phyloP scores from a whole-genome alignment of 2,329 filamentous ascomycete species.

The Fusarium sp. region DNA sequence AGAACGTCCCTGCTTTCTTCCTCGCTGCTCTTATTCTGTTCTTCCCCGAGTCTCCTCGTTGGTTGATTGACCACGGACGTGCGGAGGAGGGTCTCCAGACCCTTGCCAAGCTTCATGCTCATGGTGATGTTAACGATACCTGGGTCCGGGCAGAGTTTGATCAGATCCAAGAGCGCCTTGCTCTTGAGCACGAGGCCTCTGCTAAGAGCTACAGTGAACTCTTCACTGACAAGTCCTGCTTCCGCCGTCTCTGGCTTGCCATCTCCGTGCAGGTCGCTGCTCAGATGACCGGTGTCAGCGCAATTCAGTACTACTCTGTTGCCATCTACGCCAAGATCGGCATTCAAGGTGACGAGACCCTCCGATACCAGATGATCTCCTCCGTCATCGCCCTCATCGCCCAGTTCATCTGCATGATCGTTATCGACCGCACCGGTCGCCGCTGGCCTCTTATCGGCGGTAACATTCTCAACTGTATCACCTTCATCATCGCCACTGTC shows the following conservation, averaged over 20 bases:
- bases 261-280: slow-evolving; percentile 75
- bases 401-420: slow-evolving; percentile 67
- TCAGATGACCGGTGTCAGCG: slow-evolving; percentile 81
- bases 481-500: slow-evolving; percentile 53
- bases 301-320: slow-evolving; percentile 80
- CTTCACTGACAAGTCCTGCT: slow-evolving; percentile 56
- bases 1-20: slow-evolving; percentile 76
- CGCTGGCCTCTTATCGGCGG: slow-evolving; percentile 78
- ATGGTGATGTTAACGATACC: slow-evolving; percentile 73
- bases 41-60: slow-evolving; percentile 80
- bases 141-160: slow-evolving; percentile 80
- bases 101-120: slow-evolving; percentile 75
- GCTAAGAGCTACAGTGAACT: slow-evolving; percentile 68
- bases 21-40: slow-evolving; percentile 73
- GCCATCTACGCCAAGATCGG: slow-evolving; percentile 65
- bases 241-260: slow-evolving; percentile 77
- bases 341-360: slow-evolving; percentile 66
- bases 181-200: slow-evolving; percentile 74
- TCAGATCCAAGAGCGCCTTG: slow-evolving; percentile 76
- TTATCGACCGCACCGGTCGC: slow-evolving; percentile 77
- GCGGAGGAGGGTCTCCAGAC: slow-evolving; percentile 73
- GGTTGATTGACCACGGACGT: slow-evolving; percentile 79
- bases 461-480: slow-evolving; percentile 76
- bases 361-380: slow-evolving; percentile 81
- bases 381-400: slow-evolving; percentile 64